Evolutionary conservation across 2,329 filamentous ascomycete genomes (phyloP).

Genomic region (Ceratocystis colombiana): DNA sequence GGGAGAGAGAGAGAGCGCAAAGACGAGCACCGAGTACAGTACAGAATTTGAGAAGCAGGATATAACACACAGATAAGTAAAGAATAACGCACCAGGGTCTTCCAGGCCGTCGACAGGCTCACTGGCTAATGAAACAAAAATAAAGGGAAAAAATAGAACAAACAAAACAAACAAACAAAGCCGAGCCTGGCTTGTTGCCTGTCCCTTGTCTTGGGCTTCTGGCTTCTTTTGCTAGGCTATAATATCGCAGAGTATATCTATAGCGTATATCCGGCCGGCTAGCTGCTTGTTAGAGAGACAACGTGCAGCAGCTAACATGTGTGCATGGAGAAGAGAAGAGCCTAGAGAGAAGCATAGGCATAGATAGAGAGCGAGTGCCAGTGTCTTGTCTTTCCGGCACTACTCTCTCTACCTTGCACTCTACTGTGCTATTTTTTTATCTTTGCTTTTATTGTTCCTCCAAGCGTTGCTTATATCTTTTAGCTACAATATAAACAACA

Average conservation of each 20-base stretch:
- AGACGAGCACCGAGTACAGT: too few species aligned
- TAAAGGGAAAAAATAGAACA: background rate
- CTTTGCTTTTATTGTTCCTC: slow-evolving; percentile 3
- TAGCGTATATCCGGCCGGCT: background rate
- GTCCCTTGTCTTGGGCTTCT: background rate
- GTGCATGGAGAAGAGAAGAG: background rate
- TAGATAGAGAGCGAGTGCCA: background rate
- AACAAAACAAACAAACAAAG: background rate
- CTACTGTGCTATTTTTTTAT: background rate
- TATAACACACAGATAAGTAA: background rate
- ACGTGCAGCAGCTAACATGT: too few species aligned
- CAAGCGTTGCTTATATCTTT: background rate
- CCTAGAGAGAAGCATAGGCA: background rate
- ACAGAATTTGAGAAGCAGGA: too few species aligned
- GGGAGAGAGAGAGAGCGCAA: too few species aligned
- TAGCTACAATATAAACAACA: slow-evolving; percentile 11
- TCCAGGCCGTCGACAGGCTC: background rate
- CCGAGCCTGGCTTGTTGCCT: background rate
- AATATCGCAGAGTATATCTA: slow-evolving; percentile 1
- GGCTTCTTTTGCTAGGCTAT: slow-evolving; percentile 3
- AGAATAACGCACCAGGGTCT: background rate
- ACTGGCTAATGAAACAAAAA: background rate
- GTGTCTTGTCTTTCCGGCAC: slow-evolving; percentile 7
- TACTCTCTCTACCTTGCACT: background rate
- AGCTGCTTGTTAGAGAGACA: background rate